Evolutionary conservation across 2,329 filamentous ascomycete genomes (phyloP), one percentile per base, ranked within the genome.

Genomic region (Talaromyces piceae): DNA sequence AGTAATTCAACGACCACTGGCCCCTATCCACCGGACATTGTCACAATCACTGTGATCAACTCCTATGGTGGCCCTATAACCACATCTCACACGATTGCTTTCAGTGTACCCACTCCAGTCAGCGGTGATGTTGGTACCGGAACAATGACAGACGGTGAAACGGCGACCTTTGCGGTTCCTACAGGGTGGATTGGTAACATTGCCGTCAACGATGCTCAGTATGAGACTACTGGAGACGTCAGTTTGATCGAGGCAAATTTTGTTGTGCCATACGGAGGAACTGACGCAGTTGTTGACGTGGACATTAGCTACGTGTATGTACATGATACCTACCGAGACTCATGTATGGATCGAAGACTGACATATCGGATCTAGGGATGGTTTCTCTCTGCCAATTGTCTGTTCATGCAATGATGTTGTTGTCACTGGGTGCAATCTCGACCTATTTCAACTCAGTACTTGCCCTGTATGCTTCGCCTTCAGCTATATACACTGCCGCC

Each of bases 291-390:
- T 23, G 50, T 31, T n/a, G 41, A 47, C 18, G 31, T 52, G 6
- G 50, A 52, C 41, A 41, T 52, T 18, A 52, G 50, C 28, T 52
- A 52, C 26, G 50, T 52, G 50, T 52, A 45, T 6, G 50, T 47
- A 8, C 2, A 20, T 39, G 1, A 4, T 33, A 12, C 3, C 3
- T 6, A 37, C 7, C 27, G 20, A 18, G 7, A 12, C 13, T 45
- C 1, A 27, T 1, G 23, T n/a, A 12, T n/a, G 16, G 9, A 20
- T 20, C 28, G 23, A 12, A 28, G 9, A 44, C 2, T 26, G 7
- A 31, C 2, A 13, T 39, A 3, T 11, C 22, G 47, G 23, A 51
- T 20, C 27, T 11, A 48, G 50, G 33, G 50, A 52, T 25, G 50
- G 50, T 13, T 52, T 47, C 30, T 52, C 50, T 11, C 45, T 52